phyloP scores from a whole-genome alignment of 805 yeast species.

The Isabelozyma gotoi region DNA sequence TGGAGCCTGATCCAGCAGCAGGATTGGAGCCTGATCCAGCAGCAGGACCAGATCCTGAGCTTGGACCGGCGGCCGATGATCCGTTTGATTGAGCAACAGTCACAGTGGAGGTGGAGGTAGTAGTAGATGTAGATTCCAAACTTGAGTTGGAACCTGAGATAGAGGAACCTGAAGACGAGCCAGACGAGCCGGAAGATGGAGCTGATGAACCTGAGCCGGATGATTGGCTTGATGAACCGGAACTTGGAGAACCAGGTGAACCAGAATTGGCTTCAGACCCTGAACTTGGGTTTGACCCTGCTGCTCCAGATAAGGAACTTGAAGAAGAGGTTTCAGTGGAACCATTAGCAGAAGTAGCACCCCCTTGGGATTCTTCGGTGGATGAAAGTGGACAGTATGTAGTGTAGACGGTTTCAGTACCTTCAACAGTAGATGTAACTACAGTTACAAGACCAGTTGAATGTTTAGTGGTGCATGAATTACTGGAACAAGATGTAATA shows the following conservation, averaged over 20 bases:
- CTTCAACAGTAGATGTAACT: too few species aligned
- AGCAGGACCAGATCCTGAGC: too few species aligned
- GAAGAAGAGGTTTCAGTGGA: constrained; percentile 1
- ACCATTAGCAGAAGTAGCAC: neutral
- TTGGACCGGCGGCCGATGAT: too few species aligned
- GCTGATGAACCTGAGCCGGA: too few species aligned
- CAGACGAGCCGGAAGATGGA: constrained; percentile 2
- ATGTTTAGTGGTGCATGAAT: too few species aligned
- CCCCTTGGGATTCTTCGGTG: neutral
- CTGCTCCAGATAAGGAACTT: neutral
- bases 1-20: too few species aligned
- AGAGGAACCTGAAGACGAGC: constrained; percentile 1
- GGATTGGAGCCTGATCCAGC: too few species aligned
- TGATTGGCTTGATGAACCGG: too few species aligned
- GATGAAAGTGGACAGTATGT: constrained; percentile 4
- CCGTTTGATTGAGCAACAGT: neutral
- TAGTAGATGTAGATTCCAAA: constrained; percentile 1
- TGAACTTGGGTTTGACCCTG: neutral
- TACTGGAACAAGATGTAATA: too few species aligned
- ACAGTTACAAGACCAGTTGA: too few species aligned
- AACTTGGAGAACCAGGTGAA: neutral
- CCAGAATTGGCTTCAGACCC: neutral
- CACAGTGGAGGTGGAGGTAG: neutral
- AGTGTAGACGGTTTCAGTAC: too few species aligned
- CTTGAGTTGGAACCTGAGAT: neutral